These are phyloP conservation scores for Argentina anserina DNA, from an alignment of 306 rosid genomes.

Conservation along the genomic window DNA sequence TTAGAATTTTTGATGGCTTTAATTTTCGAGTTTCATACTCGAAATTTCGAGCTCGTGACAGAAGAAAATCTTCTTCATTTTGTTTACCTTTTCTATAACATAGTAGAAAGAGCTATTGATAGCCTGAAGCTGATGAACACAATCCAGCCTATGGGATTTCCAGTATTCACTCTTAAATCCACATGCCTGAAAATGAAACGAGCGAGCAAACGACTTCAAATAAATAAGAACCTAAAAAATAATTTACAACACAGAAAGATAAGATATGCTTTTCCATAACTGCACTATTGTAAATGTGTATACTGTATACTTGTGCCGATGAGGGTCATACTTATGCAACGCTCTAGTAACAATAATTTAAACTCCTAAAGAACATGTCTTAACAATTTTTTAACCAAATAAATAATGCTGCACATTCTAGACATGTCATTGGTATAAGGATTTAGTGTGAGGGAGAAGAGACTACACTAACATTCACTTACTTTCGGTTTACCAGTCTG, in stretches of 20 bases:
- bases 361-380: neutral
- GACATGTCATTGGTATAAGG: neutral
- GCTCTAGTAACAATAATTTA: neutral
- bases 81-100: neutral
- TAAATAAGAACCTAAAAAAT: neutral
- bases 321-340: neutral
- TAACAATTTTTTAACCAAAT: neutral
- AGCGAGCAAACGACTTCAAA: neutral
- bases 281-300: neutral
- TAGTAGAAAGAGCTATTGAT: neutral
- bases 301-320: neutral
- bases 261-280: neutral
- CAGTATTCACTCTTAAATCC: slow-evolving; percentile 1
- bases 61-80: too few relatives aligned
- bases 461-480: neutral
- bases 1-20: too few relatives aligned
- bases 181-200: too few relatives aligned
- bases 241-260: neutral
- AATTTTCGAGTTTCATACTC: too few relatives aligned
- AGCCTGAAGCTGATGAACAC: neutral
- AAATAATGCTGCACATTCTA: slow-evolving; percentile 6
- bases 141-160: neutral
- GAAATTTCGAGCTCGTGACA: too few relatives aligned
- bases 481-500: neutral
- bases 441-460: neutral